These are phyloP conservation scores for Balakata baccata DNA, from an alignment of 345 rosid species.

Conservation along the genomic window DNA sequence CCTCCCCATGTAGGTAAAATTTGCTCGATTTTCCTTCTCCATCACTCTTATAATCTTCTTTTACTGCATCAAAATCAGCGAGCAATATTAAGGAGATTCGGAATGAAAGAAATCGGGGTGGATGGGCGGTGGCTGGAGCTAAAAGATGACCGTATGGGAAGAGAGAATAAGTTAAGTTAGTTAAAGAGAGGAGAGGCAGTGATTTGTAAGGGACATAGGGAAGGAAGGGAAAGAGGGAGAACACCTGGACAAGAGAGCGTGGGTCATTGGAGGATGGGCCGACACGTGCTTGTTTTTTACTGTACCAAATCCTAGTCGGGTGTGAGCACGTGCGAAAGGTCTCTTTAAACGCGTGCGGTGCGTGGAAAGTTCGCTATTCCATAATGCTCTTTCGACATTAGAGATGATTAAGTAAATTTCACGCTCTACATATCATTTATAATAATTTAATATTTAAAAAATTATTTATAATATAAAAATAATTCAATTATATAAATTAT, in stretches of 20 bases:
- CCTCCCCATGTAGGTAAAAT: slow-evolving; percentile 45
- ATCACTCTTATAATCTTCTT: slow-evolving; percentile 6
- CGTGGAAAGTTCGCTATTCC: slow-evolving; percentile 34
- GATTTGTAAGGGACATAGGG: slow-evolving; percentile 13
- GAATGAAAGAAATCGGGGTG: not conserved
- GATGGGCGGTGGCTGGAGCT: not conserved
- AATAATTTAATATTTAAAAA: too few species aligned
- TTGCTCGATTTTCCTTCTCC: slow-evolving; percentile 41
- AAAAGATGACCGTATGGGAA: too few species aligned
- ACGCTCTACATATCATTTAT: too few species aligned
- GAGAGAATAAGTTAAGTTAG: not conserved
- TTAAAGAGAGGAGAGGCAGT: not conserved
- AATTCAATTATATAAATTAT: too few species aligned
- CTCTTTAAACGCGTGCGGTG: slow-evolving; percentile 49
- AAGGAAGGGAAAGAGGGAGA: not conserved
- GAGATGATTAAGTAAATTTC: too few species aligned
- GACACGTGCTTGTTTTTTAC: slow-evolving; percentile 41
- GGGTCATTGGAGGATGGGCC: slow-evolving; percentile 12
- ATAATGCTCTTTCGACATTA: not conserved
- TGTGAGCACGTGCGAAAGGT: slow-evolving; percentile 44
- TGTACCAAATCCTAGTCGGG: slow-evolving; percentile 16
- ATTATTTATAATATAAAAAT: too few species aligned
- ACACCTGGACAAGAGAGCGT: slow-evolving; percentile 30
- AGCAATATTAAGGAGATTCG: too few species aligned
- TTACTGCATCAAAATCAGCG: slow-evolving; percentile 19